Percentiles rank a stretch among this genome's conserved stretches.
These are phyloP conservation scores for Penicillium italicum DNA, from an alignment of 2,329 filamentous ascomycete species.

Conservation along the genomic window DNA sequence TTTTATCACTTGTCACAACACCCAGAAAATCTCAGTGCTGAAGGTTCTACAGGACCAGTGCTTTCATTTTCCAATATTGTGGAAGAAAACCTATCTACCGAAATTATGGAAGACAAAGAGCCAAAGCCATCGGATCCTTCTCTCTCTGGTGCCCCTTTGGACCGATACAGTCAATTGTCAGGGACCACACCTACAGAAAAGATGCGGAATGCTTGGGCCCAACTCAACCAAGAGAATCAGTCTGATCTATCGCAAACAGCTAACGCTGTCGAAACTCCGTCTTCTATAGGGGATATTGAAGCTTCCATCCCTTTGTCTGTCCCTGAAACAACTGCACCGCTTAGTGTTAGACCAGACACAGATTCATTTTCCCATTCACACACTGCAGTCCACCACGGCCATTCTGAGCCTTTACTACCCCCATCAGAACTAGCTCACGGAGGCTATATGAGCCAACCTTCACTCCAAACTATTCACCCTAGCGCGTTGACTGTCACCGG, in stretches of 20 bases:
- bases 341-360: conserved; percentile 37
- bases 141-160: neutral
- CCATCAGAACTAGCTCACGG: conserved; percentile 27
- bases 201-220: conserved; percentile 30
- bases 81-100: neutral
- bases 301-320: conserved; percentile 27
- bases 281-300: conserved; percentile 42
- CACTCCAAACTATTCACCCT: conserved; percentile 38
- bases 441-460: conserved; percentile 11
- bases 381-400: conserved; percentile 19
- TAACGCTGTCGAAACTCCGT: conserved; percentile 39
- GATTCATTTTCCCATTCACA: conserved; percentile 24
- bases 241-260: conserved; percentile 16
- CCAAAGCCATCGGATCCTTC: conserved; percentile 5
- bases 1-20: neutral
- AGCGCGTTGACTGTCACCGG: conserved; percentile 33
- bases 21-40: neutral
- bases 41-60: neutral
- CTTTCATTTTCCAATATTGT: neutral
- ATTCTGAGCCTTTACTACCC: conserved; percentile 27
- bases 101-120: conserved; percentile 23
- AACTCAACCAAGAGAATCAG: conserved; percentile 24
- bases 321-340: conserved; percentile 32
- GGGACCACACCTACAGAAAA: conserved; percentile 33
- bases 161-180: conserved; percentile 27